Evolutionary conservation across 2,329 filamentous ascomycete species (phyloP), one percentile per base, ranked within the genome.

Genomic region (Domatiomyces catenatus): DNA sequence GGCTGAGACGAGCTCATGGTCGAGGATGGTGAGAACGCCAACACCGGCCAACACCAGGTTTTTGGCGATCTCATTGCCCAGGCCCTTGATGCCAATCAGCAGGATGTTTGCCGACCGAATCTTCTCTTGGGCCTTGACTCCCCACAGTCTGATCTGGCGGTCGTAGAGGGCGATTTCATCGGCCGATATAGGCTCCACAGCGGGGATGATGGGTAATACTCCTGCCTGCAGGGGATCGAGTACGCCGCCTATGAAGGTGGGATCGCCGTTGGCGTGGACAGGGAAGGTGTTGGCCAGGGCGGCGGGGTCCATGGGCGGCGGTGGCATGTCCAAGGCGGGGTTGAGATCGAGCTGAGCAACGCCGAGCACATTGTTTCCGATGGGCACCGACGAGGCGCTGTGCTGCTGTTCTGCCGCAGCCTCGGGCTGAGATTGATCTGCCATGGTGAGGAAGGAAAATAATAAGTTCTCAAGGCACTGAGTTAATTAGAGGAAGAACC

Each of bases 131-230:
- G 92, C 92, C 61, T 92, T 82, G 63, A 96, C 86, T 44, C 92
- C 92, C 92, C 92, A 98, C 26, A 98, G 80, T 49, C 92, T 84
- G 62, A 98, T 95, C 66, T 98, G 92, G 47, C 92, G 83, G 69
- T 98, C 92, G 66, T 98, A 98, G 5, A 96, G 80, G 12, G 90
- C 92, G 62, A 96, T 94, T 64, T 98, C 92, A 67, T 96, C 92
- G 86, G 56, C 55, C n/a, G 58, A 55, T 1, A 59, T 57, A 10
- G 50, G 48, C 28, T 50, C 51, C 42, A 55, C 50, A n/a, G 50
- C 42, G 10, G 52, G 49, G 2, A 46, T 42, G 44, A 47, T 47
- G 20, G 45, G 45, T 39, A 39, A 12, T 12, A 39, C 15, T 15
- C 32, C 32, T 8, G 26, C 45, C 26, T 24, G 19, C 19, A 32